Evolutionary conservation across 441 rosid genomes (phyloP).

Genomic region (Melastoma candidum): DNA sequence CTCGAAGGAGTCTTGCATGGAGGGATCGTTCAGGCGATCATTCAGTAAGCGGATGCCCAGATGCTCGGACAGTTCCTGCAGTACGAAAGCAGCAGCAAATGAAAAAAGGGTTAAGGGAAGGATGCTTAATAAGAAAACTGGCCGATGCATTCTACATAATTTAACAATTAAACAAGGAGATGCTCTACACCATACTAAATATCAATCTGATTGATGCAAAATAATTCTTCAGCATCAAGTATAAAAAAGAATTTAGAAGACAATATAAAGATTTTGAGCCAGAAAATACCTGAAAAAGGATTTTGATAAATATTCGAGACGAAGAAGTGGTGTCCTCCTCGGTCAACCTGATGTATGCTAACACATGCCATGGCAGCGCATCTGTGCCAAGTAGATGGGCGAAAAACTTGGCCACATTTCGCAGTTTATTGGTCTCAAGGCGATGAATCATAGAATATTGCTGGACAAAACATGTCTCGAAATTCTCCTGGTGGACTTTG

Average conservation of each 20-base stretch:
- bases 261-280: not conserved
- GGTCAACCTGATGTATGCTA: constrained; percentile 66
- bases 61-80: constrained; percentile 80
- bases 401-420: constrained; percentile 85
- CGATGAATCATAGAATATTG: constrained; percentile 91
- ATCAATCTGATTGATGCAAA: too few species aligned
- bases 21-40: constrained; percentile 73
- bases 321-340: constrained; percentile 94
- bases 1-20: constrained; percentile 64
- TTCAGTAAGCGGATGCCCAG: constrained; percentile 65
- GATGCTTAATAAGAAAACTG: not conserved
- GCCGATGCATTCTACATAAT: not conserved
- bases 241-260: not conserved
- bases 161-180: too few species aligned
- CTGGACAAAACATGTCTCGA: constrained; percentile 79
- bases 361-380: constrained; percentile 88
- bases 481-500: constrained; percentile 75
- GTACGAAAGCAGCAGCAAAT: constrained; percentile 9
- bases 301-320: constrained; percentile 85
- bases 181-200: too few species aligned
- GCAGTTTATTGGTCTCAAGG: constrained; percentile 72
- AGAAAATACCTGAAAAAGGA: constrained; percentile 72
- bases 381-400: constrained; percentile 85
- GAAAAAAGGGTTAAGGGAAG: not conserved
- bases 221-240: too few species aligned